A percentile compares a stretch with the other conserved stretches of the same genome.
Evolutionary conservation across 257 asterid genomes (phyloP).

Genomic region (Avicennia marina): DNA sequence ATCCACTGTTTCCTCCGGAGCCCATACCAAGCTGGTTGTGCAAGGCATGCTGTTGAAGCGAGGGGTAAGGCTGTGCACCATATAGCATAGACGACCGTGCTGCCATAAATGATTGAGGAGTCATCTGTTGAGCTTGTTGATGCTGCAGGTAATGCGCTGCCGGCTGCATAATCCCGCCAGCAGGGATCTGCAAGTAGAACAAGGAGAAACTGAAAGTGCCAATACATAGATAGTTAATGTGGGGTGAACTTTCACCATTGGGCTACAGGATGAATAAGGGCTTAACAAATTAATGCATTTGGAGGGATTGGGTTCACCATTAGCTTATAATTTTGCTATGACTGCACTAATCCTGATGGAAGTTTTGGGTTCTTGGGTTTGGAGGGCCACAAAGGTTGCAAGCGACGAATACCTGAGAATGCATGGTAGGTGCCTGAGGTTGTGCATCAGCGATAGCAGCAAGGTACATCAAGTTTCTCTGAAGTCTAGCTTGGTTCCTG

Average conservation of each 20-base stretch:
- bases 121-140: constrained; percentile 69
- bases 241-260: neutral
- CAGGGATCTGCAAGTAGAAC: constrained; percentile 36
- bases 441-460: constrained; percentile 99
- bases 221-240: too few species aligned
- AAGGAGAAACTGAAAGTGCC: too few species aligned
- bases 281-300: neutral
- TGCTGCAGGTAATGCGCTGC: constrained; percentile 68
- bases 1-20: constrained; percentile 49
- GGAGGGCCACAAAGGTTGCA: too few species aligned
- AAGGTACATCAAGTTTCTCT: constrained; percentile 89
- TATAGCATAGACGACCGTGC: constrained; percentile 78
- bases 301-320: too few species aligned
- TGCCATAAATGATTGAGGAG: constrained; percentile 74
- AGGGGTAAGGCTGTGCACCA: constrained; percentile 65
- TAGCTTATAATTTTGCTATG: too few species aligned
- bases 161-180: constrained; percentile 63
- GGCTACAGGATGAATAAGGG: neutral
- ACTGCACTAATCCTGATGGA: too few species aligned
- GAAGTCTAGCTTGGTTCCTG: constrained; percentile 88
- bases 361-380: too few species aligned
- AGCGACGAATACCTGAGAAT: constrained; percentile 96
- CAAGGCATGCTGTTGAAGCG: constrained; percentile 75
- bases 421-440: constrained; percentile 84
- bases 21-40: constrained; percentile 70